Base-by-base conservation (phyloP, 139 green algal genomes). In the Coccomyxa sp. region DNA sequence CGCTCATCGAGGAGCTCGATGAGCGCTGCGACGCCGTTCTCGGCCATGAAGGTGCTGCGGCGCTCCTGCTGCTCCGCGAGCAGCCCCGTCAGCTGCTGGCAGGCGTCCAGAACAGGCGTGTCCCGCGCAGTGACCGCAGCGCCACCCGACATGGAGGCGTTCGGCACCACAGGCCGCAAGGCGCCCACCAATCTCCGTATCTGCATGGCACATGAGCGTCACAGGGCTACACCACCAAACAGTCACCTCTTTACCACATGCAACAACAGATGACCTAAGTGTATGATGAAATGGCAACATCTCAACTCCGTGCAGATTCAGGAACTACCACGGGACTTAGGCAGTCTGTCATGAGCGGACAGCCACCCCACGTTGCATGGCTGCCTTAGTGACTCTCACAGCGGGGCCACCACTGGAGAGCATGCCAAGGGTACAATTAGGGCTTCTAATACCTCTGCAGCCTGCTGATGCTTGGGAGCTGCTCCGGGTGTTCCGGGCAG, bases 1-100 rank as follows among this genome's bases (percentile, higher is more conserved):
- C 87, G 86, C n/a, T 77, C 82, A 44, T 94, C 90, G 50, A 97
- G 77, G 44, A 97, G 81, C 87, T 97, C 92, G 37, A 93, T 64
- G 37, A 95, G 73, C 0, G 87, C 87, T 35, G 91, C 88, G 38
- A 90, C 73, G 6, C 92, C 92, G 6, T 86, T 83, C 33, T 91
- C 89, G 1, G 68, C 82, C 54, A 95, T 68, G 82, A 96, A 94
- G 3, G 78, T 69, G 27, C 78, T 74, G 68, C 82, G 81, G 22
- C 80, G 74, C 39, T 87, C 87, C 2, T 82, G 18, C 10, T 81
- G 44, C 0, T 85, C 72, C 27, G 29, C 29, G 22, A 89, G 72
- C 39, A 80, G 80, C 33, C 40, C 75, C 68, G 79, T 70, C 74
- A 90, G 78, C 34, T 74, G 31, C 55, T 82, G 75, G 73, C 80